Conservation (phyloP, 495 filamentous ascomycete species). For the Aspergillus saccharolyticus region DNA sequence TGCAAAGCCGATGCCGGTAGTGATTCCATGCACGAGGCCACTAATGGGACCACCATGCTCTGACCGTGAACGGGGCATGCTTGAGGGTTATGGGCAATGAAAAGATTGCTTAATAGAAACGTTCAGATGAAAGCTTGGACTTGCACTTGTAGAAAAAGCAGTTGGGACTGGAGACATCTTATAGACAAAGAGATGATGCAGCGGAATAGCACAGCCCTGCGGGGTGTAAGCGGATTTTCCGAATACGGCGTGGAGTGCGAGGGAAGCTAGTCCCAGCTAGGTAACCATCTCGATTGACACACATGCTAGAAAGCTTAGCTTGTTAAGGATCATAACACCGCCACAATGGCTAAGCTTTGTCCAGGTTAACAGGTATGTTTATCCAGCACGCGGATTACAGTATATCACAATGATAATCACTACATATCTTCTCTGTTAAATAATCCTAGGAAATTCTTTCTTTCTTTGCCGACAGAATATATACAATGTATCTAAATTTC, state of each 20-base stretch:
- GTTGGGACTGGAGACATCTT: not conserved
- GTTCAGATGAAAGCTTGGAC: no score
- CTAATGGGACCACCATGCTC: conserved; percentile 2
- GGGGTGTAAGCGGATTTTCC: not conserved
- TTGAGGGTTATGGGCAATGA: not conserved
- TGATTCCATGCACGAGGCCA: conserved; percentile 17
- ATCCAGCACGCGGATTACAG: no score
- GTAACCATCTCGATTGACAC: conserved; percentile 3
- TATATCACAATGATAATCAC: no score
- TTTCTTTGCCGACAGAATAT: no score
- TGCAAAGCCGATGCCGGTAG: conserved; percentile 43
- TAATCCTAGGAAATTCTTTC: no score
- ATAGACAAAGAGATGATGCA: not conserved
- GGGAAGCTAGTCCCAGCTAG: not conserved
- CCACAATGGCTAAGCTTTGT: no score
- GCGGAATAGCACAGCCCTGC: not conserved
- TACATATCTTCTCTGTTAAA: no score
- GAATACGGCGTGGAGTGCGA: not conserved
- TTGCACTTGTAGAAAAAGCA: no score
- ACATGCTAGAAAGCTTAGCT: no score
- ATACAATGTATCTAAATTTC: no score
- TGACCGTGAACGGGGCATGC: conserved; percentile 4
- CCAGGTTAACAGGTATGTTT: no score
- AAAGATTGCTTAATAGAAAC: not conserved
- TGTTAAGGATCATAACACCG: no score